phyloP scores from a whole-genome alignment of 768 basidiomycete species.

The Mycena epipterygia region DNA sequence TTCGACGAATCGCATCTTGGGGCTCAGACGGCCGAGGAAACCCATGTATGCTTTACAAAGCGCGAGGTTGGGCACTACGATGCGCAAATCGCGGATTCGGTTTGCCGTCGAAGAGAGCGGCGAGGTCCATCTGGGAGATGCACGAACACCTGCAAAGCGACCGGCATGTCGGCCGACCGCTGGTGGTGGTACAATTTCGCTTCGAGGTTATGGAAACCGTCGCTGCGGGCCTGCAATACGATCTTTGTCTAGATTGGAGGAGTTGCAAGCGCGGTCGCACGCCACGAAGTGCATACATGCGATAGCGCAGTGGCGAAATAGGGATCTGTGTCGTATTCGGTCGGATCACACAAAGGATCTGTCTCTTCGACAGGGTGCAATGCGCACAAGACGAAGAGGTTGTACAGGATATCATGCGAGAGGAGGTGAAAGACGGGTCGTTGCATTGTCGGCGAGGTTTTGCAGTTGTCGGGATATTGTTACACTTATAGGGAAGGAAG shows the following conservation, averaged over 20 bases:
- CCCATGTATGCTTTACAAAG: not conserved
- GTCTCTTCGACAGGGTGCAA: too few relatives aligned
- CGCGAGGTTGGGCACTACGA: not conserved
- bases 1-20: not conserved
- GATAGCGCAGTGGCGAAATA: not conserved
- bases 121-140: not conserved
- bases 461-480: too few relatives aligned
- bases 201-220: not conserved
- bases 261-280: not conserved
- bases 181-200: not conserved
- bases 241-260: not conserved
- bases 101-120: not conserved
- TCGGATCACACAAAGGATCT: too few relatives aligned
- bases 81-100: not conserved
- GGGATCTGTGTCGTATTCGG: not conserved
- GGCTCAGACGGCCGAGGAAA: not conserved
- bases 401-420: not conserved
- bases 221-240: not conserved
- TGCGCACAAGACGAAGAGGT: not conserved
- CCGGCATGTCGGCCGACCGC: not conserved
- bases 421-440: not conserved
- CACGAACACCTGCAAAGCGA: not conserved
- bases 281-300: not conserved
- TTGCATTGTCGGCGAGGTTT: not conserved
- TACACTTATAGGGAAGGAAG: too few relatives aligned